Evolutionary conservation across 306 rosid genomes (phyloP).

Genomic region (Fagus crenata): DNA sequence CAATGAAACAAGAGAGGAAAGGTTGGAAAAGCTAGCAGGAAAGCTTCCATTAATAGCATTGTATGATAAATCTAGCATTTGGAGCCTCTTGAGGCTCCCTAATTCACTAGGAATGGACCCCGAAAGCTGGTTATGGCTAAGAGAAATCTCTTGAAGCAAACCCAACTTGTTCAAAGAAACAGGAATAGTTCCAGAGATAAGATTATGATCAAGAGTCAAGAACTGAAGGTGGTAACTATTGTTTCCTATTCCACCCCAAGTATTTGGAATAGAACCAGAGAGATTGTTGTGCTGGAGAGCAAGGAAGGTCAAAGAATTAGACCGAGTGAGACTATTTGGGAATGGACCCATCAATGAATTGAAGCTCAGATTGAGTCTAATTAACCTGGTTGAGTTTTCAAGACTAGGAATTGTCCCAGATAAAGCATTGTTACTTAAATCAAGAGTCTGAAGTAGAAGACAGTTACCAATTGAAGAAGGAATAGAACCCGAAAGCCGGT

Average conservation of each 20-base stretch:
- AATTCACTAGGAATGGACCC: constrained; percentile 70
- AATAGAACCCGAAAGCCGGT: constrained; percentile 75
- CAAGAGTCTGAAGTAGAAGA: constrained; percentile 77
- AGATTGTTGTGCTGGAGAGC: constrained; percentile 72
- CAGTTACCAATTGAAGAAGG: constrained; percentile 76
- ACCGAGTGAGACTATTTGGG: constrained; percentile 52
- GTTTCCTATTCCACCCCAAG: constrained; percentile 55
- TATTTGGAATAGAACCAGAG: constrained; percentile 64
- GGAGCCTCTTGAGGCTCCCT: constrained; percentile 60
- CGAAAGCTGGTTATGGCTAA: constrained; percentile 60
- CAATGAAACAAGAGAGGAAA: constrained; percentile 56
- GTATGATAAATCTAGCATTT: constrained; percentile 66
- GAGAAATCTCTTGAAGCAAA: constrained; percentile 53
- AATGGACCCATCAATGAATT: constrained; percentile 78
- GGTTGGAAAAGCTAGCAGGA: constrained; percentile 60
- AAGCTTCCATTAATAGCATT: constrained; percentile 74
- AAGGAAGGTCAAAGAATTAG: constrained; percentile 58
- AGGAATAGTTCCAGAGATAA: constrained; percentile 65
- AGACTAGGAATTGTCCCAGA: constrained; percentile 65
- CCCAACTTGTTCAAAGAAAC: constrained; percentile 54
- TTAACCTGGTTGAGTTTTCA: constrained; percentile 59
- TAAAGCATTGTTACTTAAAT: constrained; percentile 73
- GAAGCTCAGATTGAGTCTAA: constrained; percentile 73
- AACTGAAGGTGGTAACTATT: constrained; percentile 44
- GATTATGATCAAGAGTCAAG: constrained; percentile 68